phyloP scores from a whole-genome alignment of 1,284 basidiomycete species.

The Cystobasidium sp. region DNA sequence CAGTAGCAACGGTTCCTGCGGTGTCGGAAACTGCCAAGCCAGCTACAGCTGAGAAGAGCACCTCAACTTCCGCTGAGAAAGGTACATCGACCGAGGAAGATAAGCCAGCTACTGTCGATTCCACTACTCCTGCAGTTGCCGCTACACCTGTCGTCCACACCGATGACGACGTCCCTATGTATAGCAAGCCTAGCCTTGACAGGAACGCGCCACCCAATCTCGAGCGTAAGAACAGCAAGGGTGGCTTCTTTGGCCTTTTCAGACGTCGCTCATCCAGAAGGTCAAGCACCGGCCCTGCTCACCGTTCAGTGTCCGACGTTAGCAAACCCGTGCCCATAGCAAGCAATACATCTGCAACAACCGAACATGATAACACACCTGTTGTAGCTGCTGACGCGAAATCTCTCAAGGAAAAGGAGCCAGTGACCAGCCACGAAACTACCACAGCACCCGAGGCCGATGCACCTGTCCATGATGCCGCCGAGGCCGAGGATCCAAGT shows the following conservation, averaged over 20 bases:
- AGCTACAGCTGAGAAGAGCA: constrained; percentile 1
- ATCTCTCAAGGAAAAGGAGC: neutral
- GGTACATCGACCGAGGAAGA: neutral
- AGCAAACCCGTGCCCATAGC: neutral
- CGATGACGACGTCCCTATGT: constrained; percentile 6
- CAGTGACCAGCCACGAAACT: neutral
- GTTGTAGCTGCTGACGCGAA: neutral
- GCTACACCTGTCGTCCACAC: neutral
- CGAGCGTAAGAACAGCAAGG: constrained; percentile 20
- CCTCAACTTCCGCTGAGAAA: constrained; percentile 5
- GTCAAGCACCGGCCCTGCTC: neutral
- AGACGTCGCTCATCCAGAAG: constrained; percentile 21
- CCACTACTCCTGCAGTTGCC: neutral
- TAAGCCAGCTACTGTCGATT: neutral
- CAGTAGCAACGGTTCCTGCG: neutral
- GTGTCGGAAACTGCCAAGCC: neutral
- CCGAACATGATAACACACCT: neutral
- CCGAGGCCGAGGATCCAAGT: neutral
- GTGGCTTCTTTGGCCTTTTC: constrained; percentile 27
- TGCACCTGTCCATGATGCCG: neutral
- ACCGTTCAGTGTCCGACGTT: constrained; percentile 7
- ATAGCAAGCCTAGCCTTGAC: neutral
- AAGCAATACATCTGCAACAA: neutral
- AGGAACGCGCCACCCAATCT: neutral
- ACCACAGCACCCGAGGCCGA: neutral